Evolutionary conservation across 2,329 filamentous ascomycete species (phyloP).

Genomic region (Stachybotrys elegans): DNA sequence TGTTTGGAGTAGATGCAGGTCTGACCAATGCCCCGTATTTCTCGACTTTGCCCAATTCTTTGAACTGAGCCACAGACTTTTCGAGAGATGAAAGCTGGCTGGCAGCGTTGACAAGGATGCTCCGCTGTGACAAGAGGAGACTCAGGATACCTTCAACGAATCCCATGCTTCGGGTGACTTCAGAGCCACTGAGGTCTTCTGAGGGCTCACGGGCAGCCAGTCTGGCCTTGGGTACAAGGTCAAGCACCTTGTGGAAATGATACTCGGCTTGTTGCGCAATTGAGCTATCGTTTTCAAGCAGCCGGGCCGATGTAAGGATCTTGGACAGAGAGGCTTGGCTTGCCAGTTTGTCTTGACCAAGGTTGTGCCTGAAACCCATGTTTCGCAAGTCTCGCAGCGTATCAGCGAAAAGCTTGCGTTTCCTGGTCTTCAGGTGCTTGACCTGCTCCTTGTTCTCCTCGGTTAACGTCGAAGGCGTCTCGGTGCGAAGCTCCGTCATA

Average conservation of each 20-base stretch:
- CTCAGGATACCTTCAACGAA: conserved; percentile 83
- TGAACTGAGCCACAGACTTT: conserved; percentile 29
- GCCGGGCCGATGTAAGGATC: conserved; percentile 57
- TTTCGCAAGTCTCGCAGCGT: conserved; percentile 74
- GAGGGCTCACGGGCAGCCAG: conserved; percentile 67
- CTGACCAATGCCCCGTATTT: conserved; percentile 16
- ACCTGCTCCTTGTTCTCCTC: conserved; percentile 82
- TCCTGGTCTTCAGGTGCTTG: conserved; percentile 85
- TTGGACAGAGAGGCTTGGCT: conserved; percentile 67
- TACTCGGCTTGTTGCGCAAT: conserved; percentile 49
- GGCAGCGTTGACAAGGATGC: conserved; percentile 36
- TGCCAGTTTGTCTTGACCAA: conserved; percentile 66
- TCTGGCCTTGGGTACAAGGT: conserved; percentile 65
- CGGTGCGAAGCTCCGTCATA: conserved; percentile 71
- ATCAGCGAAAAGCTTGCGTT: conserved; percentile 85
- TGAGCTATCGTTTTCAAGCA: conserved; percentile 27
- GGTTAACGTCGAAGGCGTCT: conserved; percentile 74
- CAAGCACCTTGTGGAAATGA: conserved; percentile 74
- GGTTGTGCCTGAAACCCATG: conserved; percentile 86
- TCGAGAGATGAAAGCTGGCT: conserved; percentile 33
- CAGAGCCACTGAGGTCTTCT: conserved; percentile 76
- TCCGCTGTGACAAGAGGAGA: conserved; percentile 56
- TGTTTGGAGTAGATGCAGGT: conserved; percentile 15
- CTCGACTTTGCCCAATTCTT: conserved; percentile 24
- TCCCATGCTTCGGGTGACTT: conserved; percentile 73